Conservation (phyloP, 305 asterid genomes). For the Andrographis paniculata region DNA sequence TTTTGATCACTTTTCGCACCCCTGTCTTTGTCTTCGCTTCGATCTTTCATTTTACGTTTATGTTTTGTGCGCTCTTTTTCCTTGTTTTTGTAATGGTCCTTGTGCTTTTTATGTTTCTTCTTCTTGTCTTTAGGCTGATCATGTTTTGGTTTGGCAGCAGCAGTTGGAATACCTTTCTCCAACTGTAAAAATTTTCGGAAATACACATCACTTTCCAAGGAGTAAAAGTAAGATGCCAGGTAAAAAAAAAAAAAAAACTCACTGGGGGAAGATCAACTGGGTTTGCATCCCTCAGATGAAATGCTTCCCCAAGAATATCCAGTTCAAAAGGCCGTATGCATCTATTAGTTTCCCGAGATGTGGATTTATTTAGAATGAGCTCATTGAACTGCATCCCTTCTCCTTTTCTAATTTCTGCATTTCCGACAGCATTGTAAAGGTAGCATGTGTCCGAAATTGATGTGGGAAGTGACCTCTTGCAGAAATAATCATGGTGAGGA, state of each 20-base stretch:
- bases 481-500: constrained; percentile 83
- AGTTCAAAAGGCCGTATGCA: constrained; percentile 67
- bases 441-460: constrained; percentile 84
- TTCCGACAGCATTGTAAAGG: constrained; percentile 88
- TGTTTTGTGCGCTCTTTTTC: constrained; percentile 64
- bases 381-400: constrained; percentile 91
- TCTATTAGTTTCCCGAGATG: constrained; percentile 47
- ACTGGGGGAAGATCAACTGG: constrained; percentile 47
- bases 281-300: constrained; percentile 49
- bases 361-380: constrained; percentile 55
- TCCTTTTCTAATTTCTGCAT: constrained; percentile 84
- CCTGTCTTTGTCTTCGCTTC: constrained; percentile 55
- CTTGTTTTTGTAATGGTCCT: no score
- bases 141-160: constrained; percentile 41
- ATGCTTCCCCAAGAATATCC: constrained; percentile 47
- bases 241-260: constrained; percentile 21
- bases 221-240: not conserved
- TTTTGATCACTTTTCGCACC: constrained; percentile 52
- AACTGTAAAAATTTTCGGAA: constrained; percentile 27
- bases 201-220: not conserved
- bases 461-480: constrained; percentile 80
- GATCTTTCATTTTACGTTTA: constrained; percentile 56
- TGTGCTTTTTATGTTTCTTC: constrained; percentile 55
- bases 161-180: constrained; percentile 52
- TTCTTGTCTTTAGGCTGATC: constrained; percentile 58